These are phyloP conservation scores for Drechslerella dactyloides DNA, from an alignment of 2,329 filamentous ascomycete species.

Conservation along the genomic window DNA sequence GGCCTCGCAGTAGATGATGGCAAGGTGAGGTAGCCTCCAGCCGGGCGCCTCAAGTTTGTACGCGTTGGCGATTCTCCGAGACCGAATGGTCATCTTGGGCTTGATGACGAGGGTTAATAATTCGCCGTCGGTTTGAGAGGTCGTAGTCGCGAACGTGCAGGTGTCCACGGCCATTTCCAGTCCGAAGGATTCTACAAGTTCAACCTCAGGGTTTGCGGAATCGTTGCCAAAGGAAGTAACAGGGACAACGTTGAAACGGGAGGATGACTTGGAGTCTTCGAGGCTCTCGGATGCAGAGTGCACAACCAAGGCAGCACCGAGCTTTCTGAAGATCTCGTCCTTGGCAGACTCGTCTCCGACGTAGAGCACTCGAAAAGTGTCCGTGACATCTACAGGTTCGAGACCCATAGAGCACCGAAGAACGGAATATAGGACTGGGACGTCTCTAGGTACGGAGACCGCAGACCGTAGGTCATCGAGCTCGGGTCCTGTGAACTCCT, in stretches of 20 bases:
- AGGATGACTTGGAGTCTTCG: conserved; percentile 57
- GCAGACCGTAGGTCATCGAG: conserved; percentile 19
- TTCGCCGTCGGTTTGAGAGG: conserved; percentile 6
- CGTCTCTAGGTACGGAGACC: conserved; percentile 6
- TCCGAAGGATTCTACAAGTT: conserved; percentile 63
- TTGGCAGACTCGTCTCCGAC: conserved; percentile 59
- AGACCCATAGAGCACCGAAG: conserved; percentile 59
- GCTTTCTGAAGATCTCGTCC: conserved; percentile 56
- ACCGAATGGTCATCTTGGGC: conserved; percentile 39
- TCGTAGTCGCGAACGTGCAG: conserved; percentile 58
- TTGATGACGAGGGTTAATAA: conserved; percentile 35
- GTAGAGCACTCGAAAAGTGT: conserved; percentile 63
- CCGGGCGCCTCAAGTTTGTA: conserved; percentile 58
- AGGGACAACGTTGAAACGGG: conserved; percentile 63
- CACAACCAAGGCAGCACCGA: conserved; percentile 60
- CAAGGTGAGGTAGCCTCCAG: conserved; percentile 63
- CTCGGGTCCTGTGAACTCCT: conserved; percentile 29
- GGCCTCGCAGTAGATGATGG: conserved; percentile 62
- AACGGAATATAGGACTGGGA: conserved; percentile 26
- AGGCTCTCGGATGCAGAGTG: conserved; percentile 54
- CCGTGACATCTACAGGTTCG: conserved; percentile 60
- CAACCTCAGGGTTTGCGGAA: conserved; percentile 61
- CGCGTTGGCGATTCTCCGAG: conserved; percentile 54
- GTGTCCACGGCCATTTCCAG: conserved; percentile 64
- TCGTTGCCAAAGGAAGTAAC: conserved; percentile 62